phyloP scores from a whole-genome alignment of 352 stramenopile species.

The Pythium grandisporangium region DNA sequence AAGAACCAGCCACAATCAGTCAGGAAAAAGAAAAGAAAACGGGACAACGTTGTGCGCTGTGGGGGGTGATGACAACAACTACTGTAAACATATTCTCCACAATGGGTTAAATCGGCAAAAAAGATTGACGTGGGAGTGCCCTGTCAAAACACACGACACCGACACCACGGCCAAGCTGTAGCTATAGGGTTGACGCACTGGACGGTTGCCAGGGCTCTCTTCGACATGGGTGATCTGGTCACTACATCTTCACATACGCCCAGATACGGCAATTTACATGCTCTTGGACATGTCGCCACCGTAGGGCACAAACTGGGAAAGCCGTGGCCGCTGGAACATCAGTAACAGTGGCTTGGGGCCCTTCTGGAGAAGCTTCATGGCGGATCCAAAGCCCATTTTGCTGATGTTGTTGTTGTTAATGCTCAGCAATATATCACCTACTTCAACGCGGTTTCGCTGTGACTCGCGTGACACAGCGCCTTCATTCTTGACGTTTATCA shows the following conservation, averaged over 20 bases:
- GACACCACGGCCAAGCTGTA: background rate
- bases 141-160: conserved; percentile 6
- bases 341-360: conserved; percentile 78
- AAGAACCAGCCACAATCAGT: no score
- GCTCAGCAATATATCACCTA: conserved; percentile 73
- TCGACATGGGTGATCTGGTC: no score
- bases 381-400: conserved; percentile 81
- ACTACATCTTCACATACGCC: no score
- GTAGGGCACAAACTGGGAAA: conserved; percentile 20
- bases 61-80: background rate
- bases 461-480: conserved; percentile 69
- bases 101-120: no score
- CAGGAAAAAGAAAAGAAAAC: no score
- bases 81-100: no score
- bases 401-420: conserved; percentile 91
- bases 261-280: no score
- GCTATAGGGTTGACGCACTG: background rate
- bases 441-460: conserved; percentile 78
- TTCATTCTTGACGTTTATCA: conserved; percentile 86
- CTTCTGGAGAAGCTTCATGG: conserved; percentile 82
- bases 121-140: no score
- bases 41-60: no score
- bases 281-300: conserved; percentile 20
- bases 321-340: conserved; percentile 73
- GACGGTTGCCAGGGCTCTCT: no score